These are phyloP conservation scores for Tolypocladium inflatum DNA, from an alignment of 2,329 filamentous ascomycete genomes.

Conservation along the genomic window DNA sequence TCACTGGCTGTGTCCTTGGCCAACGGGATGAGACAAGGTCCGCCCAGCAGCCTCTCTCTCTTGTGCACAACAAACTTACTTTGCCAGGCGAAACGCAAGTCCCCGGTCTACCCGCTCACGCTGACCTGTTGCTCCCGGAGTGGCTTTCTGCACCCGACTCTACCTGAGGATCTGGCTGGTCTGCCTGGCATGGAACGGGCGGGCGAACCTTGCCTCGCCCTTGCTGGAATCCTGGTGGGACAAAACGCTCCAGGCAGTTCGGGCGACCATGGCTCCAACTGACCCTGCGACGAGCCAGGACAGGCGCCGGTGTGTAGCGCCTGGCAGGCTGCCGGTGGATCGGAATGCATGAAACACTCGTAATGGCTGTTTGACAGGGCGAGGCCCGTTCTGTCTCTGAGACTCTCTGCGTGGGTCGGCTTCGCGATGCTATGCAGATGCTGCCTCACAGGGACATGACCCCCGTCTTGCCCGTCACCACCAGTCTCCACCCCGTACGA, in stretches of 20 bases:
- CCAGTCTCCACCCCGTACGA: background rate
- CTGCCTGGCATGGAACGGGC: background rate
- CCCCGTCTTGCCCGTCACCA: background rate
- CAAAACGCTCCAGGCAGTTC: background rate
- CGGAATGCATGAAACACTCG: constrained; percentile 22
- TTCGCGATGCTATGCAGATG: constrained; percentile 10
- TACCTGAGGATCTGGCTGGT: background rate
- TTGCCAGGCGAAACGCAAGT: background rate
- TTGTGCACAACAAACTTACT: background rate
- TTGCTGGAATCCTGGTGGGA: constrained; percentile 1
- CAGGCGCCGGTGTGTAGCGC: background rate
- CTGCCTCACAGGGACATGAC: constrained; percentile 9
- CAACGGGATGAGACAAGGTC: background rate
- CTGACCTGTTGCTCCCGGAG: background rate
- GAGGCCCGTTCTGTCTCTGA: constrained; percentile 8
- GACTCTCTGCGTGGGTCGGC: constrained; percentile 6
- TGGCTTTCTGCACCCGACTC: background rate
- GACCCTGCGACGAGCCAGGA: background rate
- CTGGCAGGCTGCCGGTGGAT: constrained; percentile 4
- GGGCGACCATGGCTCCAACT: background rate
- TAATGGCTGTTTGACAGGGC: constrained; percentile 10
- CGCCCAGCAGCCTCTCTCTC: too few species aligned
- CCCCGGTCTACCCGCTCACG: background rate
- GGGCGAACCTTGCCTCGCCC: background rate
- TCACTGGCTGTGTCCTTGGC: background rate